A percentile compares a stretch with the other conserved stretches of the same genome.
These are phyloP conservation scores for Kodamaea kaohsiungensis DNA, from an alignment of 805 yeast species.

Conservation along the genomic window DNA sequence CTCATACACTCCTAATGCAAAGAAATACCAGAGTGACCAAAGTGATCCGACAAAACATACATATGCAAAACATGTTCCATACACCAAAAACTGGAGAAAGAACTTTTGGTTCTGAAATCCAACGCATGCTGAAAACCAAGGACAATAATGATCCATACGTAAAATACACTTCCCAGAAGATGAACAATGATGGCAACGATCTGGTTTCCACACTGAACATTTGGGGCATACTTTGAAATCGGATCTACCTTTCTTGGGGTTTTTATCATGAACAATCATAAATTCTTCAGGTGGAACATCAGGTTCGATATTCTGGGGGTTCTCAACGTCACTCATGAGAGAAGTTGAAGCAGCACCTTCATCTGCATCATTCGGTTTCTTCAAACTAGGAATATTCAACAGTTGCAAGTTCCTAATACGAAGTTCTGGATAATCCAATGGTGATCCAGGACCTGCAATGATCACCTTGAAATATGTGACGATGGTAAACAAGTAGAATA, in stretches of 20 bases:
- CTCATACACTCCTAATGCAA: constrained; percentile 39
- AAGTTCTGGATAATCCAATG: constrained; percentile 54
- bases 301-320: background rate
- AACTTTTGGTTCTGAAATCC: constrained; percentile 80
- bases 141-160: constrained; percentile 66
- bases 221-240: constrained; percentile 60
- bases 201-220: constrained; percentile 61
- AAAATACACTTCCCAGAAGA: constrained; percentile 48
- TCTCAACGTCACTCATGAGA: constrained; percentile 10
- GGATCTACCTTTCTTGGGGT: constrained; percentile 27
- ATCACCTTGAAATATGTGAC: constrained; percentile 56
- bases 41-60: constrained; percentile 43
- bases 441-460: constrained; percentile 64
- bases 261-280: constrained; percentile 40
- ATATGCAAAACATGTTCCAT: constrained; percentile 50
- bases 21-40: constrained; percentile 48
- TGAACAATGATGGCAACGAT: constrained; percentile 59
- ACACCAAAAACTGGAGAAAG: constrained; percentile 71
- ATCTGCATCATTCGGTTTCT: background rate
- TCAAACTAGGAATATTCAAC: constrained; percentile 11
- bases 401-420: constrained; percentile 20
- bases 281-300: constrained; percentile 33
- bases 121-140: constrained; percentile 90
- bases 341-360: constrained; percentile 7
- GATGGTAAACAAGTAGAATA: constrained; percentile 38